phyloP scores from a whole-genome alignment of 2,329 filamentous ascomycete genomes.

The Stemphylium vesicarium region DNA sequence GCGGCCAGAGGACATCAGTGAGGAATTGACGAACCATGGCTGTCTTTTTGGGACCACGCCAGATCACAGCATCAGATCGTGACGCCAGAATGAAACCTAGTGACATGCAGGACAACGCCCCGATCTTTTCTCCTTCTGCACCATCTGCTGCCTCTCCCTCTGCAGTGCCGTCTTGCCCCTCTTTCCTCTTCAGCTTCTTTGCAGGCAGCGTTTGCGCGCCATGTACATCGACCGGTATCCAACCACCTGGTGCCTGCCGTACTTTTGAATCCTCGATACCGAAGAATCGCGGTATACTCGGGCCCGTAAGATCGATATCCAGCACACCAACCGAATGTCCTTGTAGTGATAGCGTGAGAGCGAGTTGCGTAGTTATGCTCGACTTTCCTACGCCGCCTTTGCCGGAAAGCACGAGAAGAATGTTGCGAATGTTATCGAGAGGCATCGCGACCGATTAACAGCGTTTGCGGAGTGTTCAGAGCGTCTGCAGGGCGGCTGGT shows the following conservation, averaged over 20 bases:
- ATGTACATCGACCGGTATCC: conserved; percentile 89
- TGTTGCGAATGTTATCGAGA: conserved; percentile 74
- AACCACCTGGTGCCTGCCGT: conserved; percentile 87
- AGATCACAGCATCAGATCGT: conserved; percentile 90
- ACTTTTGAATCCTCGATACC: conserved; percentile 89
- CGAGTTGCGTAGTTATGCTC: conserved; percentile 94
- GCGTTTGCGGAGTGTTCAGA: not conserved
- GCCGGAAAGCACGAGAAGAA: conserved; percentile 86
- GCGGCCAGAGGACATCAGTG: conserved; percentile 84
- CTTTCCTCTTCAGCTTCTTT: conserved; percentile 13
- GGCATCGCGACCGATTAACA: conserved; percentile 61
- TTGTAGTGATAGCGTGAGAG: conserved; percentile 82
- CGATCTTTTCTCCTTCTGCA: conserved; percentile 51
- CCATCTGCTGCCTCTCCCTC: not conserved
- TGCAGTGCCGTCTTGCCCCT: not conserved
- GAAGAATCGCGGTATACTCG: conserved; percentile 94
- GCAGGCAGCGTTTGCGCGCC: conserved; percentile 51
- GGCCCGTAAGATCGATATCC: conserved; percentile 94
- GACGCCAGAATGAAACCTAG: conserved; percentile 86
- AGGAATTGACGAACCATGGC: conserved; percentile 98
- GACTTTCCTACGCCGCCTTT: conserved; percentile 99
- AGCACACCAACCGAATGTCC: conserved; percentile 93
- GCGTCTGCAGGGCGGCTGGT: not conserved
- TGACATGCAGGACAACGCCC: conserved; percentile 83
- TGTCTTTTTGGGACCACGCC: conserved; percentile 97